A percentile compares a stretch with the other conserved stretches of the same genome.
Evolutionary conservation across 495 filamentous ascomycete genomes (phyloP).

Genomic region (Xylaria sp.): DNA sequence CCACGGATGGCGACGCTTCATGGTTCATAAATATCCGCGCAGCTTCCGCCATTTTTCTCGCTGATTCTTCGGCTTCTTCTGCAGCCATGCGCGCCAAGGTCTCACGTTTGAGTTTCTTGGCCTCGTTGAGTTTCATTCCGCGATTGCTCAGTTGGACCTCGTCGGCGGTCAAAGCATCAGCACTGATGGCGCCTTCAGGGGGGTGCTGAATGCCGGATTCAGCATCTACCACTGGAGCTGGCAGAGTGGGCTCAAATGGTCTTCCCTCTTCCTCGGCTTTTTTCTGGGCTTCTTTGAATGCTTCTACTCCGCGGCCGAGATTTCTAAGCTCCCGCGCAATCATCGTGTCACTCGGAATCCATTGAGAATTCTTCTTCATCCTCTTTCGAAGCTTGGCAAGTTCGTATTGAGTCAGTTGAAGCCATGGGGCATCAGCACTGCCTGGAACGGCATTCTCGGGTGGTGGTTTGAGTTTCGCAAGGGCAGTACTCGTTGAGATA

Average conservation of each 20-base stretch:
- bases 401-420: slow-evolving; percentile 87
- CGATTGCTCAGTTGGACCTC: slow-evolving; percentile 74
- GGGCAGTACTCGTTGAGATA: slow-evolving; percentile 82
- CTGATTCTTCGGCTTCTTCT: slow-evolving; percentile 69
- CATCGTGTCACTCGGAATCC: slow-evolving; percentile 96
- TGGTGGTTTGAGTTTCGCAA: slow-evolving; percentile 78
- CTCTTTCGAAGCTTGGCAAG: slow-evolving; percentile 89
- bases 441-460: slow-evolving; percentile 78
- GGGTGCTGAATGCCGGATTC: slow-evolving; percentile 54
- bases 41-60: slow-evolving; percentile 60
- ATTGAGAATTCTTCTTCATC: slow-evolving; percentile 99
- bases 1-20: slow-evolving; percentile 39
- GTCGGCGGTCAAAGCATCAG: slow-evolving; percentile 56
- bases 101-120: slow-evolving; percentile 89
- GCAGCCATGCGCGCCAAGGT: slow-evolving; percentile 70
- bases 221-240: slow-evolving; percentile 52
- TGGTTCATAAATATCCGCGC: slow-evolving; percentile 58
- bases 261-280: slow-evolving; percentile 71
- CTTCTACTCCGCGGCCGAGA: slow-evolving; percentile 77
- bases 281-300: slow-evolving; percentile 72
- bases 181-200: slow-evolving; percentile 57
- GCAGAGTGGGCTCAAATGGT: slow-evolving; percentile 61
- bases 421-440: slow-evolving; percentile 83
- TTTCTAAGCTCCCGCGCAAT: slow-evolving; percentile 84
- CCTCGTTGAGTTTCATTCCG: slow-evolving; percentile 91